phyloP scores from a whole-genome alignment of 257 asterid genomes.

The Vinca minor region DNA sequence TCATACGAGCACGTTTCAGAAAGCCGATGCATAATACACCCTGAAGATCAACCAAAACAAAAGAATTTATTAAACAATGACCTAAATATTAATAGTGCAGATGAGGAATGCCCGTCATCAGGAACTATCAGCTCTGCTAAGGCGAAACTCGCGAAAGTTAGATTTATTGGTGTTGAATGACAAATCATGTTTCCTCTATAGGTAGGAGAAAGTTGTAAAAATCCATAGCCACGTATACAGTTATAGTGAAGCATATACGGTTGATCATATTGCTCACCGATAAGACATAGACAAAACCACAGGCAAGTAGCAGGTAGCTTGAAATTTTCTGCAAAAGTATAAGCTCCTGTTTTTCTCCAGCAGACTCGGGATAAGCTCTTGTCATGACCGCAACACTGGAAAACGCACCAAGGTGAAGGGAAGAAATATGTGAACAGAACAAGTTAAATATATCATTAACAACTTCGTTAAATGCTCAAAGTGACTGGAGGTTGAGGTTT shows the following conservation, averaged over 20 bases:
- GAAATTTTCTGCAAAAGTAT: constrained; percentile 79
- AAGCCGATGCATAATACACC: constrained; percentile 78
- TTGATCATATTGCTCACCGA: constrained; percentile 46
- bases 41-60: constrained; percentile 26
- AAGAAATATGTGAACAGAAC: neutral
- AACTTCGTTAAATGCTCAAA: neutral
- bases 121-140: neutral
- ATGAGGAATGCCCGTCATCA: neutral
- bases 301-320: constrained; percentile 73
- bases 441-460: neutral
- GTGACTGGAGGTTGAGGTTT: too few species aligned
- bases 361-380: constrained; percentile 78
- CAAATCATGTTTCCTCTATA: neutral
- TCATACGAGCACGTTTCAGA: constrained; percentile 80
- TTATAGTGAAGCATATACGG: constrained; percentile 5
- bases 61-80: too few species aligned
- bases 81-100: neutral
- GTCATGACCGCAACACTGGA: constrained; percentile 97
- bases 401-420: neutral
- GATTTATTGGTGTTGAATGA: neutral
- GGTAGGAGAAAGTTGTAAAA: neutral
- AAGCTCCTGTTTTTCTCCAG: constrained; percentile 45
- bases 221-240: neutral
- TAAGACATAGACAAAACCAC: constrained; percentile 64
- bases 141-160: neutral